Conservation (phyloP, 176 grass and related monocot genomes). For the Oryza glumipatula region DNA sequence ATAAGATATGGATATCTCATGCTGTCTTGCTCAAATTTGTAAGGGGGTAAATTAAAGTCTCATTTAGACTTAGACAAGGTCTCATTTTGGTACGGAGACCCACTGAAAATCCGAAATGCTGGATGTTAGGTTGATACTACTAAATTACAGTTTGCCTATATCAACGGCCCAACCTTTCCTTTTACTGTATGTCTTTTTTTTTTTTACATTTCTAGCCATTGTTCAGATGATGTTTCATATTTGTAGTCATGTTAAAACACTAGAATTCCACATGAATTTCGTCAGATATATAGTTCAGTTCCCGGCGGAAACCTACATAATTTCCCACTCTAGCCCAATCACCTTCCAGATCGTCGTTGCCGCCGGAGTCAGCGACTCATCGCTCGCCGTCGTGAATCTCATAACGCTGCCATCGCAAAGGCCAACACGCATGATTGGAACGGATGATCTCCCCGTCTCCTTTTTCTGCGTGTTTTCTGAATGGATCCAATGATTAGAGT, state of each 20-base stretch:
- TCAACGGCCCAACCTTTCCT: neutral
- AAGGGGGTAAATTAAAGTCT: neutral
- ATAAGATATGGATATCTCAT: neutral
- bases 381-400: neutral
- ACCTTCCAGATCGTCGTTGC: neutral
- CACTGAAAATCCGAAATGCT: neutral
- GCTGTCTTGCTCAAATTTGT: neutral
- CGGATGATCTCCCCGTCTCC: neutral
- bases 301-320: neutral
- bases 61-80: neutral
- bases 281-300: neutral
- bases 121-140: neutral
- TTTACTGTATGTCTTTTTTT: neutral
- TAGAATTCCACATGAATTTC: neutral
- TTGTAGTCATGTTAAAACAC: neutral
- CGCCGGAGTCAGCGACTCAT: neutral
- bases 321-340: neutral
- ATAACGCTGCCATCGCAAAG: neutral
- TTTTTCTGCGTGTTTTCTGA: neutral
- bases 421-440: neutral
- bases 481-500: conserved; percentile 2
- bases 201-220: neutral
- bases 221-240: neutral
- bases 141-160: neutral
- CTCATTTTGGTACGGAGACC: neutral